Evolutionary conservation across 176 grass and related monocot species (phyloP), one percentile per base, ranked within the genome.

Genomic region (Oryza longistaminata): DNA sequence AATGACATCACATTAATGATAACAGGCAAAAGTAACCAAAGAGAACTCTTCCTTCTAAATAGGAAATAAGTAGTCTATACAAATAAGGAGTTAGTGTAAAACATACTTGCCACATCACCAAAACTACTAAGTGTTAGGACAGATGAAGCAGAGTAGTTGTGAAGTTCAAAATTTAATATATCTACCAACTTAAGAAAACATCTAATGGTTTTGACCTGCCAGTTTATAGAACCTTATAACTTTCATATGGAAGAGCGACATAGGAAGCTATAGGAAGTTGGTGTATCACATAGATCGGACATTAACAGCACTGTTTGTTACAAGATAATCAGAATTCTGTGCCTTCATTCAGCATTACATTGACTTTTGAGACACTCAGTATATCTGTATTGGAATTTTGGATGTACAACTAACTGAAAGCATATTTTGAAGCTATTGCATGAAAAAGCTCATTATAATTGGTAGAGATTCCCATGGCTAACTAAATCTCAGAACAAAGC

Each of bases 241-340:
- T 58, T 76, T 76, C 49, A 58, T 71, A 71, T 44, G 69, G 19
- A 44, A 71, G 39, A 71, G 40, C 25, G 53, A 52, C 25, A 27
- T 53, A 42, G 31, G 52, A 58, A 39, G 7, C 7, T 71, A 71
- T 72, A 46, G 9, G n/a, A 26, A 42, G 11, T 46, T 26, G 5
- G n/a, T 72, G 43, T 25, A 72, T 43, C 69, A 71, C 6, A 1
- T 58, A 75, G 49, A 75, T 31, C 34, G 9, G 16, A 75, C 21
- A 52, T 9, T 55, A 55, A 22, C n/a, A 43, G 9, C 39, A 71
- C 44, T 21, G 21, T 70, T 21, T 6, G 9, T 70, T 42, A 12
- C 17, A 42, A 42, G 10, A 70, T n/a, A 70, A 12, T 11, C 35
- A 70, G 35, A 35, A 70, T 42, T 39, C 2, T 9, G 2, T 58